These are phyloP conservation scores for Cladophialophora bantiana DNA, from an alignment of 2,329 filamentous ascomycete species.

Conservation along the genomic window DNA sequence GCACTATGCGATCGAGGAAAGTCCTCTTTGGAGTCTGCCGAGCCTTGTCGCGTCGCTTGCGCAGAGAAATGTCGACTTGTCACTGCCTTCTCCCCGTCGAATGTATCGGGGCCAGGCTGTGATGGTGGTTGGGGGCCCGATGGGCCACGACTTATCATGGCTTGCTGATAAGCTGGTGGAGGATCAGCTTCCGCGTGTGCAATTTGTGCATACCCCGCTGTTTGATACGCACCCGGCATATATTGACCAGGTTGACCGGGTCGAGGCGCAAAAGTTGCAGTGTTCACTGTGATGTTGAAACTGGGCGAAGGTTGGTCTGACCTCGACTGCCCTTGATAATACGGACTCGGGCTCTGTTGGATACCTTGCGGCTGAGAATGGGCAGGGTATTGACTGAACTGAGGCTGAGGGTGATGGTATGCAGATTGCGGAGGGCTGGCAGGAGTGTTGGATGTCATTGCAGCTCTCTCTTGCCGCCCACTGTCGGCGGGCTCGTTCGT, in stretches of 20 bases:
- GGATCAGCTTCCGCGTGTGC: slow-evolving; percentile 16
- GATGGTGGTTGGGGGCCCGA: slow-evolving; percentile 27
- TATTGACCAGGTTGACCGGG: slow-evolving; percentile 17
- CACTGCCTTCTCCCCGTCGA: slow-evolving; percentile 25
- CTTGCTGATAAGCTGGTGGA: slow-evolving; percentile 28
- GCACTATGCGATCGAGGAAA: slow-evolving; percentile 18
- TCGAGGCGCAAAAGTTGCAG: slow-evolving; percentile 14
- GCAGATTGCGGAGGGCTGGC: slow-evolving; percentile 11
- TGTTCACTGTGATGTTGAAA: slow-evolving; percentile 21
- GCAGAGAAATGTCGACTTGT: slow-evolving; percentile 7
- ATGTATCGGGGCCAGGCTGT: slow-evolving; percentile 31
- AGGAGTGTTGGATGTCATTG: slow-evolving; percentile 8
- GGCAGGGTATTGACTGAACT: slow-evolving; percentile 10
- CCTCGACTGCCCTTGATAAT: slow-evolving; percentile 15
- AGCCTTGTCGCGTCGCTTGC: slow-evolving; percentile 20
- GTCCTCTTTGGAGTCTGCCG: slow-evolving; percentile 18
- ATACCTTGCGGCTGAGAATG: slow-evolving; percentile 21
- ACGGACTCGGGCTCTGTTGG: slow-evolving; percentile 13
- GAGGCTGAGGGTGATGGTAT: slow-evolving; percentile 19
- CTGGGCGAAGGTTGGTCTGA: slow-evolving; percentile 17
- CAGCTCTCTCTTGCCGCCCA: slow-evolving; percentile 18
- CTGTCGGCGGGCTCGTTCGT: slow-evolving; percentile 20
- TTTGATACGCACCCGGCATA: slow-evolving; percentile 12
- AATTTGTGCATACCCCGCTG: slow-evolving; percentile 12
- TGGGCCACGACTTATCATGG: slow-evolving; percentile 20